Evolutionary conservation across 805 yeast species (phyloP).

Genomic region (Teunomyces kruisii): DNA sequence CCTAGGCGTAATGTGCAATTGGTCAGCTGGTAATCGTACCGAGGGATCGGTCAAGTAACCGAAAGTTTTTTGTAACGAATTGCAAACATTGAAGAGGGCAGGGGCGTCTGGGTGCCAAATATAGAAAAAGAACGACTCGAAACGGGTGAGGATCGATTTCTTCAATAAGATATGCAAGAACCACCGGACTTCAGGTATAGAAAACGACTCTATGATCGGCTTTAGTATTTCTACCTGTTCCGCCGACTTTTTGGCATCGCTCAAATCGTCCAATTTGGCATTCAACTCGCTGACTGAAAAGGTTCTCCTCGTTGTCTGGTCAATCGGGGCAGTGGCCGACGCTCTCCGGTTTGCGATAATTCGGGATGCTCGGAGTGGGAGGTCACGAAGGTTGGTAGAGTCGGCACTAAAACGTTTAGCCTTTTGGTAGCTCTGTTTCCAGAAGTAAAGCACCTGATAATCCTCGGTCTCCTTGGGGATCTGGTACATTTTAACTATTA

Average conservation of each 20-base stretch:
- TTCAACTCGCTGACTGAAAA: slow-evolving; percentile 31
- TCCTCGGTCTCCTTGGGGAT: slow-evolving; percentile 64
- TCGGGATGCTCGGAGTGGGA: slow-evolving; percentile 51
- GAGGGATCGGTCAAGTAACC: slow-evolving; percentile 51
- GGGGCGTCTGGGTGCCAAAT: slow-evolving; percentile 82
- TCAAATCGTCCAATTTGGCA: slow-evolving; percentile 26
- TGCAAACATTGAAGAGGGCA: slow-evolving; percentile 61
- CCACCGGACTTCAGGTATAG: slow-evolving; percentile 64
- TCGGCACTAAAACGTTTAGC: slow-evolving; percentile 43
- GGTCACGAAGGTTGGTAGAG: slow-evolving; percentile 37
- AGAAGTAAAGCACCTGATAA: slow-evolving; percentile 39
- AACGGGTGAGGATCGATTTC: slow-evolving; percentile 55
- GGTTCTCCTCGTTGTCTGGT: background rate
- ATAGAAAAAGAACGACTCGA: slow-evolving; percentile 57
- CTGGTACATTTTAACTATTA: slow-evolving; percentile 48
- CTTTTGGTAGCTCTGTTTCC: slow-evolving; percentile 36
- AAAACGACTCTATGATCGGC: slow-evolving; percentile 53
- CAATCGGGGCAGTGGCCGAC: background rate
- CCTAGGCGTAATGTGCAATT: slow-evolving; percentile 43
- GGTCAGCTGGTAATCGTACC: slow-evolving; percentile 39
- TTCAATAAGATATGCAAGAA: slow-evolving; percentile 66
- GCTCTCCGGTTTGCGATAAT: slow-evolving; percentile 50
- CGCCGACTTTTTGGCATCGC: slow-evolving; percentile 21
- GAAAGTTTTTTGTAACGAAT: slow-evolving; percentile 61
- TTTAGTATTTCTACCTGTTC: slow-evolving; percentile 46